Evolutionary conservation across 306 rosid species (phyloP).

Genomic region (Fragaria ananassa): DNA sequence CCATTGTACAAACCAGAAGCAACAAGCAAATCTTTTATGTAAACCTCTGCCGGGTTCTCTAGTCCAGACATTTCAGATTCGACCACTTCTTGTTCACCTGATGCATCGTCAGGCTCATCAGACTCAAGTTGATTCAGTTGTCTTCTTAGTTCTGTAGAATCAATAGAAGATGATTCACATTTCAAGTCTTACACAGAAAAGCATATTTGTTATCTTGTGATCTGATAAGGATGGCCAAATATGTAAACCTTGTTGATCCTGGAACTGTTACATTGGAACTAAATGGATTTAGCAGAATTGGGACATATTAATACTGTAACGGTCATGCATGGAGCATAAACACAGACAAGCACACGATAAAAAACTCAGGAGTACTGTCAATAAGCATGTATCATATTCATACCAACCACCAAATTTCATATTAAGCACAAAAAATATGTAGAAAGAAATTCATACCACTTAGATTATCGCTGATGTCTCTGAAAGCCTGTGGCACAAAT

Average conservation of each 20-base stretch:
- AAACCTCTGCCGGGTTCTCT: constrained; percentile 76
- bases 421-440: neutral
- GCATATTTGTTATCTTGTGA: neutral
- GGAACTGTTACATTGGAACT: neutral
- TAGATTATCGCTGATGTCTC: constrained; percentile 83
- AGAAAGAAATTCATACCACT: constrained; percentile 48
- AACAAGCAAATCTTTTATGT: constrained; percentile 76
- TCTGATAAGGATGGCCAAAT: neutral
- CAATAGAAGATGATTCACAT: constrained; percentile 19
- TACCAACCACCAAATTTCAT: constrained; percentile 1
- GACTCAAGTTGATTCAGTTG: constrained; percentile 83
- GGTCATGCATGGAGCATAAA: neutral
- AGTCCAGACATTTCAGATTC: constrained; percentile 50
- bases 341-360: neutral
- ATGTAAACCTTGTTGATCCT: neutral
- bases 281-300: neutral
- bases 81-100: constrained; percentile 33
- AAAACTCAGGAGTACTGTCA: neutral
- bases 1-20: constrained; percentile 87
- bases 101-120: constrained; percentile 40
- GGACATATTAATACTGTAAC: neutral
- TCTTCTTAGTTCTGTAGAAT: constrained; percentile 67
- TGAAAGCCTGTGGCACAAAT: constrained; percentile 58
- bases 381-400: neutral
- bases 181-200: neutral